These are phyloP conservation scores for Phytophthora quininea DNA, from an alignment of 352 stramenopile species.

Conservation along the genomic window DNA sequence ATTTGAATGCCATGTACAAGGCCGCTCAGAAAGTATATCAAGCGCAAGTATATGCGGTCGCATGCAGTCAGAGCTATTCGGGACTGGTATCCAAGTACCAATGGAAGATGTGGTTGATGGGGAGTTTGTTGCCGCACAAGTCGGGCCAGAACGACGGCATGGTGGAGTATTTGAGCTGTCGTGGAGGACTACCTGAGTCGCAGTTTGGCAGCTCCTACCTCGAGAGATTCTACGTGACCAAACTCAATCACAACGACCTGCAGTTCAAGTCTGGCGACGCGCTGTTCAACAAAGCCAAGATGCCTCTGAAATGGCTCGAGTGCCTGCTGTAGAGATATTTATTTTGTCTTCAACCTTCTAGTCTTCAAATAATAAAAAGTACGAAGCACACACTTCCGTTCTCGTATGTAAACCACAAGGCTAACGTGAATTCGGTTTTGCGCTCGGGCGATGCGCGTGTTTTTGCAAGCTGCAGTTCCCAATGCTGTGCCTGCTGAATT, in stretches of 20 bases:
- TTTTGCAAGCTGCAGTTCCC: too few species aligned
- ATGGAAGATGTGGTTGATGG: constrained; percentile 20
- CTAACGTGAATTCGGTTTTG: too few species aligned
- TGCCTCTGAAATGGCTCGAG: constrained; percentile 58
- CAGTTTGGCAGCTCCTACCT: constrained; percentile 45
- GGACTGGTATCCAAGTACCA: constrained; percentile 41
- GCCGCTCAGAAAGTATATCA: constrained; percentile 29
- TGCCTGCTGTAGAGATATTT: constrained; percentile 36
- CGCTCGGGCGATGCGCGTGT: too few species aligned
- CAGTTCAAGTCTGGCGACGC: constrained; percentile 49
- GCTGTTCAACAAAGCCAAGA: constrained; percentile 38
- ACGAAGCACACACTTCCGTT: neutral
- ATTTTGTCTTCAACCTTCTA: neutral
- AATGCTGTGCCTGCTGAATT: too few species aligned
- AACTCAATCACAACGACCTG: constrained; percentile 54
- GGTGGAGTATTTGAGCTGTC: constrained; percentile 54
- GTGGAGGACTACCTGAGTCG: constrained; percentile 23
- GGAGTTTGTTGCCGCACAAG: constrained; percentile 32
- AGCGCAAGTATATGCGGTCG: constrained; percentile 31
- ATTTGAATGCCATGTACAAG: constrained; percentile 29
- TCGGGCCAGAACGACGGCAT: constrained; percentile 36
- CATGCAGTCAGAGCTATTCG: constrained; percentile 37
- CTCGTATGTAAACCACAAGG: constrained; percentile 2
- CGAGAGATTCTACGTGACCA: constrained; percentile 46
- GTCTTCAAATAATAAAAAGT: neutral